These are phyloP conservation scores for Dissophora ornata DNA, from an alignment of 192 early-diverging fungal species.

Conservation along the genomic window DNA sequence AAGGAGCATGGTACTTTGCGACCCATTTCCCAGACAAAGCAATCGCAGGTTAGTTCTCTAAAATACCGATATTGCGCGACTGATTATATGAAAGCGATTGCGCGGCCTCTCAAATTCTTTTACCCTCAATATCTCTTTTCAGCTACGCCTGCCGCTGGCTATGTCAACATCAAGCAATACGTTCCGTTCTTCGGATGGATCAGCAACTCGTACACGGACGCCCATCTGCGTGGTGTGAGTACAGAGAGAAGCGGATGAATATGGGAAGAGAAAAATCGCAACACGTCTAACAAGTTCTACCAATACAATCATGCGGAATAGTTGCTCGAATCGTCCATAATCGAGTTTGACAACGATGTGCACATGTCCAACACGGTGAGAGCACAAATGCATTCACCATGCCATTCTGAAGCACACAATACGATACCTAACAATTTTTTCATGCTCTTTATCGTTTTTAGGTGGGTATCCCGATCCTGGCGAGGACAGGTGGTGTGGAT, in stretches of 20 bases:
- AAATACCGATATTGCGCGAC: background rate
- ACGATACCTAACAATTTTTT: conserved; percentile 46
- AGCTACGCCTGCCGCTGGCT: conserved; percentile 77
- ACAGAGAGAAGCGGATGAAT: background rate
- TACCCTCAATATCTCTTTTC: background rate
- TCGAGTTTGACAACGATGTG: conserved; percentile 80
- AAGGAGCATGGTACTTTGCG: conserved; percentile 79
- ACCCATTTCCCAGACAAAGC: conserved; percentile 79
- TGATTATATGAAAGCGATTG: background rate
- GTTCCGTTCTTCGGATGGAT: conserved; percentile 72
- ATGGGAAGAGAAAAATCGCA: no score
- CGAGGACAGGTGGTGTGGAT: conserved; percentile 69
- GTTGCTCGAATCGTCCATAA: conserved; percentile 77
- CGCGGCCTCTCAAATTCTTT: background rate
- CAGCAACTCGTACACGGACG: conserved; percentile 72
- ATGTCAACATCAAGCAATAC: conserved; percentile 81
- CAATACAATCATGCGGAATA: no score
- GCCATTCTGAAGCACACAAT: no score
- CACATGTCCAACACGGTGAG: conserved; percentile 76
- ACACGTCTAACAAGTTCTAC: no score
- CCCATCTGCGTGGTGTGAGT: conserved; percentile 69
- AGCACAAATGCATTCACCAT: no score
- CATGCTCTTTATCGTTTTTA: conserved; percentile 19
- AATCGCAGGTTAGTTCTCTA: conserved; percentile 63
- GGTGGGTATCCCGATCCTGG: conserved; percentile 74